These are phyloP conservation scores for Bjerkandera adusta DNA, from an alignment of 1,284 basidiomycete species.

Conservation along the genomic window DNA sequence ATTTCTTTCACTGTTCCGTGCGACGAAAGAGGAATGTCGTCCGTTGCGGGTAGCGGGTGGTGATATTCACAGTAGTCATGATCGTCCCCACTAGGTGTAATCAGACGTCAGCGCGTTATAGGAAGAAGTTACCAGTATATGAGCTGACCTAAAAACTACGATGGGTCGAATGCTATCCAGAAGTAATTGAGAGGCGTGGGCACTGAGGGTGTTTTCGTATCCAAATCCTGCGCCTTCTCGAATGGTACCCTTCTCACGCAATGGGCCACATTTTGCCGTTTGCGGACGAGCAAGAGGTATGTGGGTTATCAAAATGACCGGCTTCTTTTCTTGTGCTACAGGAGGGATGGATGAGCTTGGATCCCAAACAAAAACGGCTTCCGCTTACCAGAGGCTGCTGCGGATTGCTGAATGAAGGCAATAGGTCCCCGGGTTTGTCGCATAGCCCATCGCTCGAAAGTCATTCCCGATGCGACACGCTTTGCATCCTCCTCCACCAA, in stretches of 20 bases:
- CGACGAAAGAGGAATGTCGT: constrained; percentile 21
- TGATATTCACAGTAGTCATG: constrained; percentile 64
- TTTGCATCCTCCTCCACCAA: constrained; percentile 80
- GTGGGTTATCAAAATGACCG: constrained; percentile 54
- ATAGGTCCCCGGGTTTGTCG: constrained; percentile 54
- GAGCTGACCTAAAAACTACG: constrained; percentile 47
- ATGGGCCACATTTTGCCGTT: constrained; percentile 49
- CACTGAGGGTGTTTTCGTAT: constrained; percentile 60
- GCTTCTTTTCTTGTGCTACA: constrained; percentile 13
- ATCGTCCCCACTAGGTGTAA: constrained; percentile 52
- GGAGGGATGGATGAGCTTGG: neutral
- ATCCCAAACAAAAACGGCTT: neutral
- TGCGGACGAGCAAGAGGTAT: constrained; percentile 58
- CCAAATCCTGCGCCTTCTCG: constrained; percentile 53
- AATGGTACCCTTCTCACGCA: constrained; percentile 52
- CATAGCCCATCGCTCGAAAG: constrained; percentile 58
- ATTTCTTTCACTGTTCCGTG: constrained; percentile 44
- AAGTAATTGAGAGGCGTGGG: constrained; percentile 49
- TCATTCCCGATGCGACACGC: constrained; percentile 25
- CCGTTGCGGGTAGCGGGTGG: constrained; percentile 35
- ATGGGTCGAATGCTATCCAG: constrained; percentile 46
- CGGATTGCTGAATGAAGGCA: constrained; percentile 61
- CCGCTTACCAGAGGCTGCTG: constrained; percentile 43
- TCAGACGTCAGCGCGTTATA: neutral
- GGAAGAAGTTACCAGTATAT: neutral